Evolutionary conservation across 768 basidiomycete species (phyloP).

Genomic region (Suillus americanus): DNA sequence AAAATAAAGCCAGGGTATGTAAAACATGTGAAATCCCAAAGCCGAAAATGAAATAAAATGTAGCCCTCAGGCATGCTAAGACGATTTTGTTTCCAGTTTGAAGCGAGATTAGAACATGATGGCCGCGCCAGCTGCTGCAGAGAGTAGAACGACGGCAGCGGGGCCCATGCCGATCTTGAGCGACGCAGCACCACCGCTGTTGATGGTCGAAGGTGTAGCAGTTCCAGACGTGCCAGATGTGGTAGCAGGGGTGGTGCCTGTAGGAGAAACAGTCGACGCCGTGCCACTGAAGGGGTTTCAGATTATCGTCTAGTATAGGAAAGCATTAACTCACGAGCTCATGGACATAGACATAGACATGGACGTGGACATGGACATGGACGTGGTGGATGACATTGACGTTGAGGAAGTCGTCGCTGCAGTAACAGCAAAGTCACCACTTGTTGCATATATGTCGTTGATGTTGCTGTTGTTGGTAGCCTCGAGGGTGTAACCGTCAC

Average conservation of each 20-base stretch:
- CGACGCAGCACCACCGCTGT: conserved; percentile 29
- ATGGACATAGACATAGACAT: conserved; percentile 7
- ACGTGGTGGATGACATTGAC: conserved; percentile 11
- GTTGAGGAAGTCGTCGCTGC: conserved; percentile 11
- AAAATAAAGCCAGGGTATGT: conserved; percentile 10
- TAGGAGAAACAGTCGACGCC: background rate
- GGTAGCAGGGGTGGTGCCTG: conserved; percentile 16
- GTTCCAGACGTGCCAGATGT: conserved; percentile 17
- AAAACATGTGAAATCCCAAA: conserved; percentile 5
- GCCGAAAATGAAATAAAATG: background rate
- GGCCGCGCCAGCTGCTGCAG: conserved; percentile 49
- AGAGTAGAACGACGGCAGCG: conserved; percentile 38
- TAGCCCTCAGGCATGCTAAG: background rate
- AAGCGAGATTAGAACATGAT: conserved; percentile 41
- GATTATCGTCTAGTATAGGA: background rate
- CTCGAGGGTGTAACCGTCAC: conserved; percentile 48
- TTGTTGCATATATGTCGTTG: conserved; percentile 40
- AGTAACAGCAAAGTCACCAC: conserved; percentile 43
- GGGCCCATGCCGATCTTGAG: conserved; percentile 34
- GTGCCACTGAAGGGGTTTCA: conserved; percentile 1
- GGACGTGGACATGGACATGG: conserved; percentile 16
- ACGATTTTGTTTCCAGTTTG: background rate
- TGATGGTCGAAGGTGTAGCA: conserved; percentile 23
- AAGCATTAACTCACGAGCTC: conserved; percentile 13
- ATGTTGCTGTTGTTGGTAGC: conserved; percentile 41